Evolutionary conservation across 306 rosid genomes (phyloP).

Genomic region (Fragaria vesca): DNA sequence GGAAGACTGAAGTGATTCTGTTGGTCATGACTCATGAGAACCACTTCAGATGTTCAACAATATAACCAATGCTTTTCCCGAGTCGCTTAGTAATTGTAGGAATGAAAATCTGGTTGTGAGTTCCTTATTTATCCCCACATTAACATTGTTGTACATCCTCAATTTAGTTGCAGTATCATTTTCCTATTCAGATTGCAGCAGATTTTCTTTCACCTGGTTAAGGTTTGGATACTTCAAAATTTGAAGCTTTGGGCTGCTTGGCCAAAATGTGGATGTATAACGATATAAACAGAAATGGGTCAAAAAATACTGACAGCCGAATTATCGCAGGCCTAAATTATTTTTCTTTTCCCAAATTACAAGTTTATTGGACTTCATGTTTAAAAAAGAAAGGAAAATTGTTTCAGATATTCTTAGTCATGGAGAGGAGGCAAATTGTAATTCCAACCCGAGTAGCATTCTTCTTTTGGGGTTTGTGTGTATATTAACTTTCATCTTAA

Average conservation of each 20-base stretch:
- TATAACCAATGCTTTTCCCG: background rate
- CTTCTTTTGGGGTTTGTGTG: too few species aligned
- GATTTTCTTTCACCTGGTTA: background rate
- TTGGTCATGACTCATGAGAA: background rate
- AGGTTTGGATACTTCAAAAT: background rate
- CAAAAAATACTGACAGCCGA: background rate
- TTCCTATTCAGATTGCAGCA: background rate
- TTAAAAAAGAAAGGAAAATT: too few species aligned
- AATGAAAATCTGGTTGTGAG: background rate
- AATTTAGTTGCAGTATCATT: background rate
- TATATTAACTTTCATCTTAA: too few species aligned
- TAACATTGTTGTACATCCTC: background rate
- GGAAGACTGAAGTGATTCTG: constrained; percentile 7
- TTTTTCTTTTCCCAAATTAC: background rate
- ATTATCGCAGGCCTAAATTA: background rate
- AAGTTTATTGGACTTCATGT: too few species aligned
- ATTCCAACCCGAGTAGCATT: background rate
- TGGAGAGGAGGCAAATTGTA: background rate
- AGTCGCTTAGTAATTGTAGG: background rate
- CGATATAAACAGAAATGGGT: background rate
- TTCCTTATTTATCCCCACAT: background rate
- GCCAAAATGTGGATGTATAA: background rate
- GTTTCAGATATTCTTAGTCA: too few species aligned
- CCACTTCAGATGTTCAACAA: background rate
- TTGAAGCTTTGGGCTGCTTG: background rate